Evolutionary conservation across 2,329 filamentous ascomycete species (phyloP).

Genomic region (Alternaria metachromatica): DNA sequence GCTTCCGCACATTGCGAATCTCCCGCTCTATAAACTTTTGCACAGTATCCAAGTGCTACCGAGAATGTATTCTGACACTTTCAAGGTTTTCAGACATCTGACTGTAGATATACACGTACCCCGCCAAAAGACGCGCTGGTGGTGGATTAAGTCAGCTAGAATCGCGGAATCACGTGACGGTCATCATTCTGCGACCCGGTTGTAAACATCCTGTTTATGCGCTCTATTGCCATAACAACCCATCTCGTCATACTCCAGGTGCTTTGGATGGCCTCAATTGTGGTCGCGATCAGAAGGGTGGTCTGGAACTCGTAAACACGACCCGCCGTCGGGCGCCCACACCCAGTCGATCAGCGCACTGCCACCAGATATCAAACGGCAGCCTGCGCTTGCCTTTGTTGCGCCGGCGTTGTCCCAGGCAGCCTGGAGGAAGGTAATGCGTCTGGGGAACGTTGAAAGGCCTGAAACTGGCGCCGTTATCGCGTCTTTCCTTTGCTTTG

Average conservation of each 20-base stretch:
- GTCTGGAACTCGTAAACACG: conserved; percentile 17
- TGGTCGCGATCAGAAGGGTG: conserved; percentile 24
- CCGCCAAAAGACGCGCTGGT: conserved; percentile 4
- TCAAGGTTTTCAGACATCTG: not conserved
- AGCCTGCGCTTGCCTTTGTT: conserved; percentile 20
- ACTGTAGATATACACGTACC: not conserved
- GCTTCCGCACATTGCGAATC: conserved; percentile 12
- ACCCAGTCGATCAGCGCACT: conserved; percentile 38
- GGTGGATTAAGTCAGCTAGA: not conserved
- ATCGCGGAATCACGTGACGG: conserved; percentile 22
- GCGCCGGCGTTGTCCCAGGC: conserved; percentile 22
- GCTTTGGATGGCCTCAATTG: conserved; percentile 22
- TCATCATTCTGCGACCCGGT: conserved; percentile 7
- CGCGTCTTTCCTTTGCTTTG: conserved; percentile 35
- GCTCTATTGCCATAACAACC: conserved; percentile 25
- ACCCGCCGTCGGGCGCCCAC: conserved; percentile 29
- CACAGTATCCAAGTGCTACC: not conserved
- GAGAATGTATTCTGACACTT: not conserved
- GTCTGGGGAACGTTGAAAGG: conserved; percentile 14
- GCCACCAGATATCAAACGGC: conserved; percentile 36
- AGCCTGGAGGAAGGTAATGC: conserved; percentile 7
- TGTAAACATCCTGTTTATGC: conserved; percentile 22
- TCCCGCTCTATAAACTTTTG: not conserved
- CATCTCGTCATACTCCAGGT: conserved; percentile 7
- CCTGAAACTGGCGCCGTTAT: conserved; percentile 16